A percentile compares a stretch with the other conserved stretches of the same genome.
These are phyloP conservation scores for Noccaea bulbosa DNA, from an alignment of 345 rosid genomes.

Conservation along the genomic window DNA sequence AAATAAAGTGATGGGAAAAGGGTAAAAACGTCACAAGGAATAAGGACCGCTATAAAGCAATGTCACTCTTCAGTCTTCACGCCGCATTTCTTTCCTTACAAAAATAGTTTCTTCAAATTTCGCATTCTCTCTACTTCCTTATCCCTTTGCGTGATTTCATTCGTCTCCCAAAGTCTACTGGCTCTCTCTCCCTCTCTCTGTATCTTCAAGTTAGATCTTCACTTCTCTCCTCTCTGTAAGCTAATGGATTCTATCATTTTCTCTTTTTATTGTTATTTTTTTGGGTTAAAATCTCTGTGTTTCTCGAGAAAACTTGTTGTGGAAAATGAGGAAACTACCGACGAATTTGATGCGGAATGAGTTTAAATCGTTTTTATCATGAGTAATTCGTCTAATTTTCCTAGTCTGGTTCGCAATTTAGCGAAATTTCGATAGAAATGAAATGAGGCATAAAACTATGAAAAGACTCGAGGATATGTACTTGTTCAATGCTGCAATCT, in stretches of 20 bases:
- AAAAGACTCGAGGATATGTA: not conserved
- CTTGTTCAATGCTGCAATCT: conserved; percentile 4
- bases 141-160: conserved; percentile 17
- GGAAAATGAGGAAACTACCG: not conserved
- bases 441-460: not conserved
- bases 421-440: conserved; percentile 4
- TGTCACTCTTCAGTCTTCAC: conserved; percentile 15
- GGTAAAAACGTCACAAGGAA: conserved; percentile 26
- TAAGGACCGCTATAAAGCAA: conserved; percentile 22
- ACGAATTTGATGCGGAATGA: not conserved
- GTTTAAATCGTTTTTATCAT: conserved; percentile 6
- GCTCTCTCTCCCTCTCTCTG: conserved; percentile 29
- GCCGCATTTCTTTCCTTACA: conserved; percentile 16
- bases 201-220: conserved; percentile 27
- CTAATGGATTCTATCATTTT: not conserved
- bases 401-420: not conserved
- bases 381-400: not conserved
- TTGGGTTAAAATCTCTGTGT: not conserved
- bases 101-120: not conserved
- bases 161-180: not conserved
- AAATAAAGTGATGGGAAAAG: not conserved
- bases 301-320: not conserved
- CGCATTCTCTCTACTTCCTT: conserved; percentile 10
- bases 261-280: not conserved
- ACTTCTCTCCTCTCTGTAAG: conserved; percentile 29